Percentiles rank a stretch among this genome's conserved stretches.
phyloP scores from a whole-genome alignment of 2,329 filamentous ascomycete species.

The Fusarium devonianum region DNA sequence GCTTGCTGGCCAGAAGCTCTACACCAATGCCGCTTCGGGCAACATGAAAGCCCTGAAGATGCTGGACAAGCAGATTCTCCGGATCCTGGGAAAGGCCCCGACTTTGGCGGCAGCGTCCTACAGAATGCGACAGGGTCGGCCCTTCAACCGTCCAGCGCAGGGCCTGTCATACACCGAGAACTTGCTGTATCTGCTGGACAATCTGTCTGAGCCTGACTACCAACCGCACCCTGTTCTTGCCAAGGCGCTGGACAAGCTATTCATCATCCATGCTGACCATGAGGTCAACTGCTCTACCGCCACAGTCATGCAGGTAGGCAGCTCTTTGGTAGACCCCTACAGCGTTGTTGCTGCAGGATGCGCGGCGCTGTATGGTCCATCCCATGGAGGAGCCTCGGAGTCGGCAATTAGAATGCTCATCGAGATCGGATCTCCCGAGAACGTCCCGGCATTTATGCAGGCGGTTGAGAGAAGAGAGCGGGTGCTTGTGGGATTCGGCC shows the following conservation, averaged over 20 bases:
- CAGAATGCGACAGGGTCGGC: conserved; percentile 59
- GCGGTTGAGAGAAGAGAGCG: conserved; percentile 59
- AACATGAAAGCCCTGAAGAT: conserved; percentile 51
- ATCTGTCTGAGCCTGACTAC: conserved; percentile 56
- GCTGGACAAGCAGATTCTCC: conserved; percentile 60
- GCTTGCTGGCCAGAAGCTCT: conserved; percentile 58
- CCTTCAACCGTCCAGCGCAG: conserved; percentile 57
- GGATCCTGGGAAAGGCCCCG: conserved; percentile 60
- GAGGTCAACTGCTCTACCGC: conserved; percentile 66
- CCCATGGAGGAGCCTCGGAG: conserved; percentile 67
- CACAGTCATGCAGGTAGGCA: conserved; percentile 63
- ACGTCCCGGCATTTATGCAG: conserved; percentile 58
- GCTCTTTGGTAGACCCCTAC: conserved; percentile 62
- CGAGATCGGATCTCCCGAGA: conserved; percentile 58
- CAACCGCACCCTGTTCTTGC: conserved; percentile 58
- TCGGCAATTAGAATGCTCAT: conserved; percentile 62
- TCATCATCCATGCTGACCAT: conserved; percentile 65
- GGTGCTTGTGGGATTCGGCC: conserved; percentile 63
- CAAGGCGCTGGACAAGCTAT: conserved; percentile 59
- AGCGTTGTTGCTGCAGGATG: conserved; percentile 60
- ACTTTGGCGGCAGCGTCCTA: conserved; percentile 60
- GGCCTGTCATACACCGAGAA: conserved; percentile 62
- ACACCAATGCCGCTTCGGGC: conserved; percentile 53
- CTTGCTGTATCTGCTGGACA: conserved; percentile 61
- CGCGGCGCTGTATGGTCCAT: conserved; percentile 62